These are phyloP conservation scores for Aspergillus brasiliensis DNA, from an alignment of 2,329 filamentous ascomycete species.

Conservation along the genomic window DNA sequence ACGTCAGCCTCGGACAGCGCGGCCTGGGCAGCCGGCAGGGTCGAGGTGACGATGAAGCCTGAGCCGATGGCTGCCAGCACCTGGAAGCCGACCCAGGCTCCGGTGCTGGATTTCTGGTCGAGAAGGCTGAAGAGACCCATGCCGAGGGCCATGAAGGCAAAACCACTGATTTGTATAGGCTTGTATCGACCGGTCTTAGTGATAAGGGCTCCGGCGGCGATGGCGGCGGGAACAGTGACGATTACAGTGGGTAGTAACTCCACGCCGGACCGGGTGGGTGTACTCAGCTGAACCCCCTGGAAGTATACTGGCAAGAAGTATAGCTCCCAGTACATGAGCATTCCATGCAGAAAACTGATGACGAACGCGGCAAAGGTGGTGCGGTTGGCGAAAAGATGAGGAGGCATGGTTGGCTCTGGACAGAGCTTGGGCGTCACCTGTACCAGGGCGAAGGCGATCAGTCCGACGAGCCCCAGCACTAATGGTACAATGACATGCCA, in stretches of 20 bases:
- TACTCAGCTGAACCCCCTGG: slow-evolving; percentile 42
- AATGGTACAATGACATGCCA: slow-evolving; percentile 33
- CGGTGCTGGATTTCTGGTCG: slow-evolving; percentile 24
- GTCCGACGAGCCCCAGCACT: slow-evolving; percentile 28
- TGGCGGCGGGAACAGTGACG: slow-evolving; percentile 27
- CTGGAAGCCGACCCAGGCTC: slow-evolving; percentile 34
- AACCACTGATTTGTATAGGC: slow-evolving; percentile 31
- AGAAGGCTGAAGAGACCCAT: slow-evolving; percentile 33
- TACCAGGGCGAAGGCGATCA: slow-evolving; percentile 23
- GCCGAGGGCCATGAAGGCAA: slow-evolving; percentile 28
- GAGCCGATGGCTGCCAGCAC: slow-evolving; percentile 27
- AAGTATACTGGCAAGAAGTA: slow-evolving; percentile 52
- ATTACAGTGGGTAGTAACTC: slow-evolving; percentile 33
- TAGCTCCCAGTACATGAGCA: slow-evolving; percentile 17
- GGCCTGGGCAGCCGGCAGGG: slow-evolving; percentile 34
- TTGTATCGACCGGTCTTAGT: slow-evolving; percentile 37
- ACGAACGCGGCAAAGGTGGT: slow-evolving; percentile 28
- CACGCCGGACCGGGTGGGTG: slow-evolving; percentile 36
- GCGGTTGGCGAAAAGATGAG: slow-evolving; percentile 48
- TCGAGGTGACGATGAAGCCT: slow-evolving; percentile 29
- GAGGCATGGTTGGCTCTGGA: slow-evolving; percentile 44
- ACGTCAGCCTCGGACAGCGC: slow-evolving; percentile 29
- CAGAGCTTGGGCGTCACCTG: slow-evolving; percentile 18
- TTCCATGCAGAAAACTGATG: slow-evolving; percentile 17
- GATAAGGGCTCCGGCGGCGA: slow-evolving; percentile 35